Percentiles rank a stretch among this genome's conserved stretches.
Evolutionary conservation across 2,329 filamentous ascomycete genomes (phyloP).

Genomic region (Colletotrichum cereale): DNA sequence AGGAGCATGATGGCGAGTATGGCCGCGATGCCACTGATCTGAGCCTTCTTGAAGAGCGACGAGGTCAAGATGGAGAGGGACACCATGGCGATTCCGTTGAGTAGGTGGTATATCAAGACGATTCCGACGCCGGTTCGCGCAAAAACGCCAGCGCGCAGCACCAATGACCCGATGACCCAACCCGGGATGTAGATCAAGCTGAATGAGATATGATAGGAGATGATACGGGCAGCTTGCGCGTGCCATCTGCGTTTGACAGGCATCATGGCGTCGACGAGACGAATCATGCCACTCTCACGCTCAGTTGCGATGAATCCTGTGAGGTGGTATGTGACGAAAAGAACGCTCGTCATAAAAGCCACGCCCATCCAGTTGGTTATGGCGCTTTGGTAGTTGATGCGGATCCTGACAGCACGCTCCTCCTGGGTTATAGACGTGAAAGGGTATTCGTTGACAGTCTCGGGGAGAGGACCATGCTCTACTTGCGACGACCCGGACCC

Average conservation of each 20-base stretch:
- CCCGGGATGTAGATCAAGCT: constrained; percentile 83
- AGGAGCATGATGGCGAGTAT: constrained; percentile 80
- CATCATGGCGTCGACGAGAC: constrained; percentile 93
- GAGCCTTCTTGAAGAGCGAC: constrained; percentile 87
- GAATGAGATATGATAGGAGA: constrained; percentile 85
- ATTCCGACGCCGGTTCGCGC: constrained; percentile 72
- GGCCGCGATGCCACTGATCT: constrained; percentile 86
- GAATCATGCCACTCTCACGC: constrained; percentile 87
- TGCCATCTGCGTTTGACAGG: constrained; percentile 80
- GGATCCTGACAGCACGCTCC: constrained; percentile 75
- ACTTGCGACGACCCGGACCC: constrained; percentile 5
- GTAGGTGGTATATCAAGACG: constrained; percentile 79
- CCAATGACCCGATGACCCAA: constrained; percentile 82
- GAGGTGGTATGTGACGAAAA: constrained; percentile 88
- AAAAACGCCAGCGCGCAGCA: constrained; percentile 75
- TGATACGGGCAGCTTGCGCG: constrained; percentile 80
- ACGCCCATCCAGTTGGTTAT: constrained; percentile 84
- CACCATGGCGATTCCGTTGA: constrained; percentile 81
- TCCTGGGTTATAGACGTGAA: constrained; percentile 80
- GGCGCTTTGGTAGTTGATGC: constrained; percentile 76
- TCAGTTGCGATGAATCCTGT: constrained; percentile 89
- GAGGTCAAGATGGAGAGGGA: constrained; percentile 86
- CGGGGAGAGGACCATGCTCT: constrained; percentile 52
- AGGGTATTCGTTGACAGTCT: constrained; percentile 74
- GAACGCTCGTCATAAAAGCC: constrained; percentile 82